These are phyloP conservation scores for Epichloe sibirici DNA, from an alignment of 2,329 filamentous ascomycete species.

Conservation along the genomic window DNA sequence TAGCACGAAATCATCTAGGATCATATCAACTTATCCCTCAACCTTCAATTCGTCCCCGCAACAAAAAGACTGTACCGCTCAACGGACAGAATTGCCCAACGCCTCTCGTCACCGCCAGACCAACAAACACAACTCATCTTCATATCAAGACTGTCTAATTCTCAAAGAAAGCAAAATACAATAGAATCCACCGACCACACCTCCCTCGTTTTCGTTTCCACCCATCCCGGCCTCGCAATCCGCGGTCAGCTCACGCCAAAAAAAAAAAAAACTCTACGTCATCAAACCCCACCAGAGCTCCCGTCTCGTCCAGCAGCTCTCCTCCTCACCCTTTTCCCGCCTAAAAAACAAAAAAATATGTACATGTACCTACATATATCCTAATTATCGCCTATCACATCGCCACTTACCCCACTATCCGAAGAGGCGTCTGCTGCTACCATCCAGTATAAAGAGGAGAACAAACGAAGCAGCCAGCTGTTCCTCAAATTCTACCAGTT, in stretches of 20 bases:
- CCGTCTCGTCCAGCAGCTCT: background rate
- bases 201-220: background rate
- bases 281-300: constrained; percentile 16
- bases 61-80: background rate
- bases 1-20: background rate
- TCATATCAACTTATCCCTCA: no score
- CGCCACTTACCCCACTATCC: constrained; percentile 14
- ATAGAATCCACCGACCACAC: background rate
- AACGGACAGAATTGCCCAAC: background rate
- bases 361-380: background rate
- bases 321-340: background rate
- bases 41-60: background rate
- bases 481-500: background rate
- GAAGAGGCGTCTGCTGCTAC: background rate
- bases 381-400: background rate
- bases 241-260: no score
- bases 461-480: constrained; percentile 2
- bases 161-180: no score
- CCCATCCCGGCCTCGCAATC: background rate
- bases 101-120: no score
- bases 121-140: no score
- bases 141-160: no score
- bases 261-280: constrained; percentile 11
- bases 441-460: constrained; percentile 2
- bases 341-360: no score